Conservation (phyloP, 768 basidiomycete species). For the Leccinum arenicola region DNA sequence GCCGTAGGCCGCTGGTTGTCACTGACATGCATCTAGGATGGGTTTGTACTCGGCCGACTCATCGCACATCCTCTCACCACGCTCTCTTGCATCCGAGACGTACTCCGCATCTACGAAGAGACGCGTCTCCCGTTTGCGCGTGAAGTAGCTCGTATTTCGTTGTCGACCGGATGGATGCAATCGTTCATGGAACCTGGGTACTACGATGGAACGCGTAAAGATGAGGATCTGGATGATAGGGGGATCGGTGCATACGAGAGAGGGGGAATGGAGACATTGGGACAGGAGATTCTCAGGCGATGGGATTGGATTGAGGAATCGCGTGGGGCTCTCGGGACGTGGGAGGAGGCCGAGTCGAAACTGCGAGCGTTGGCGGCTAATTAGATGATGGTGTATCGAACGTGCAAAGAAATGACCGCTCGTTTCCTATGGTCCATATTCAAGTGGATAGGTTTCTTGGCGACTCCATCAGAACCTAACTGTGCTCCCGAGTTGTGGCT, state of each 20-base stretch:
- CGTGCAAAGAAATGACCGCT: not conserved
- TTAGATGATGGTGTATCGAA: not conserved
- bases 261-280: slow-evolving; percentile 17
- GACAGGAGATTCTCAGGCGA: slow-evolving; percentile 9
- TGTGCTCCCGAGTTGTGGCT: no score
- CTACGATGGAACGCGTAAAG: slow-evolving; percentile 21
- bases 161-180: slow-evolving; percentile 1
- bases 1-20: not conserved
- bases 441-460: not conserved
- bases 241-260: slow-evolving; percentile 11
- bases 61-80: slow-evolving; percentile 20
- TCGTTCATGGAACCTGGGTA: slow-evolving; percentile 17
- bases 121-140: slow-evolving; percentile 15
- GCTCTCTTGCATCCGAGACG: not conserved
- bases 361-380: not conserved
- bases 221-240: slow-evolving; percentile 7
- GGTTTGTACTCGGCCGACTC: slow-evolving; percentile 23
- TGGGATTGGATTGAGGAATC: slow-evolving; percentile 17
- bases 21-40: slow-evolving; percentile 9
- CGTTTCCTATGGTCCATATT: not conserved
- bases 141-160: slow-evolving; percentile 15
- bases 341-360: slow-evolving; percentile 17
- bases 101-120: slow-evolving; percentile 13
- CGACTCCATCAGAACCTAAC: no score
- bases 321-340: slow-evolving; percentile 8